These are phyloP conservation scores for Leccinum huronense DNA, from an alignment of 1,284 basidiomycete genomes.

Conservation along the genomic window DNA sequence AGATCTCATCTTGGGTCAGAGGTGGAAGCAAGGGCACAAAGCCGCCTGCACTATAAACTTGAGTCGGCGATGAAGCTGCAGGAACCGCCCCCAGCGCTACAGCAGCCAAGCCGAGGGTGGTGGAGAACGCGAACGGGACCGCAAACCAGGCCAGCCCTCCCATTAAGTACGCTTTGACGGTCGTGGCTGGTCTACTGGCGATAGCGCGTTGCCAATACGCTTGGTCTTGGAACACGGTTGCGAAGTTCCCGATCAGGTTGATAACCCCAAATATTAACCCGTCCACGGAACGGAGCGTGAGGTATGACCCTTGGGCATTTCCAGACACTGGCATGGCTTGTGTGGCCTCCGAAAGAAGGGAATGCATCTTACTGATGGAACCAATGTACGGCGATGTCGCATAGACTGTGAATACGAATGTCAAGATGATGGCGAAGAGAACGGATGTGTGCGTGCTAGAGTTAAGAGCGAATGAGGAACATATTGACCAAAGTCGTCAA, in stretches of 20 bases:
- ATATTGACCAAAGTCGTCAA: not conserved
- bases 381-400: conserved; percentile 66
- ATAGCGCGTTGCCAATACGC: conserved; percentile 88
- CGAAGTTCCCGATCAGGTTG: conserved; percentile 83
- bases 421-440: conserved; percentile 78
- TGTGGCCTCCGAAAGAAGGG: conserved; percentile 54
- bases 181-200: conserved; percentile 77
- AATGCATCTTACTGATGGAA: conserved; percentile 55
- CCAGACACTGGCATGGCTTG: conserved; percentile 52
- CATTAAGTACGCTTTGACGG: conserved; percentile 84
- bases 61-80: conserved; percentile 27
- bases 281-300: conserved; percentile 78
- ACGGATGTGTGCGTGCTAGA: conserved; percentile 74
- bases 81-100: conserved; percentile 58
- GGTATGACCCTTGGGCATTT: conserved; percentile 67
- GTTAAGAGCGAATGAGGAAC: conserved; percentile 23
- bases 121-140: conserved; percentile 78
- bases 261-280: conserved; percentile 89
- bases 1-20: conserved; percentile 64
- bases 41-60: conserved; percentile 30
- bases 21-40: conserved; percentile 67
- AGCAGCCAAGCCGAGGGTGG: conserved; percentile 79
- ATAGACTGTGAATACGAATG: conserved; percentile 73
- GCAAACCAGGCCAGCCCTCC: conserved; percentile 91
- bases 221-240: conserved; percentile 76